Evolutionary conservation across 495 filamentous ascomycete species (phyloP).

Genomic region (Usnea hakonensis): DNA sequence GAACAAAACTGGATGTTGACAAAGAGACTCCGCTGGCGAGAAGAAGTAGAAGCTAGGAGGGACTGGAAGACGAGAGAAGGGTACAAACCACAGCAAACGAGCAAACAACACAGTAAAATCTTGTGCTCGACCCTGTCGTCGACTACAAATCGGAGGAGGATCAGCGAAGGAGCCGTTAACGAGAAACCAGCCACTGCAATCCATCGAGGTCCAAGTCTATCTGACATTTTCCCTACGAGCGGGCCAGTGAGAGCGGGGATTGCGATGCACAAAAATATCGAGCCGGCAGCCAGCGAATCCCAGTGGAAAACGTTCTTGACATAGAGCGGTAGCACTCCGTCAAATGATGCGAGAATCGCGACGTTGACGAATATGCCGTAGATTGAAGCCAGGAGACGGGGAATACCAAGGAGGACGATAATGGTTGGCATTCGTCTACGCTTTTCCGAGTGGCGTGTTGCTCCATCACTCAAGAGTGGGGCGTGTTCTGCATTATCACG

Average conservation of each 20-base stretch:
- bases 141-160: slow-evolving; percentile 44
- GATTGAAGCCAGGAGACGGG: slow-evolving; percentile 37
- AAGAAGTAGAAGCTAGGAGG: neutral
- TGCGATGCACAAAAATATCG: slow-evolving; percentile 52
- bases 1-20: neutral
- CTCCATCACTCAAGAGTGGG: slow-evolving; percentile 1
- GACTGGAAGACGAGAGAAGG: neutral
- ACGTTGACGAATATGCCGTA: slow-evolving; percentile 44
- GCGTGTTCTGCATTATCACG: slow-evolving; percentile 2
- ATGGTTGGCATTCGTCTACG: slow-evolving; percentile 33
- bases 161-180: slow-evolving; percentile 40
- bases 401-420: slow-evolving; percentile 35
- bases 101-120: slow-evolving; percentile 30
- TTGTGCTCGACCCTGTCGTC: slow-evolving; percentile 30
- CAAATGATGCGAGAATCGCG: slow-evolving; percentile 40
- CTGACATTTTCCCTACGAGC: slow-evolving; percentile 36
- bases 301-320: slow-evolving; percentile 46
- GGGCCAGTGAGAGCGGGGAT: slow-evolving; percentile 33
- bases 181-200: slow-evolving; percentile 42
- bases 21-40: neutral
- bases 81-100: slow-evolving; percentile 26
- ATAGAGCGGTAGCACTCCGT: slow-evolving; percentile 41
- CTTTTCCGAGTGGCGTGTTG: neutral
- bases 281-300: slow-evolving; percentile 49
- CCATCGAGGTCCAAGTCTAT: slow-evolving; percentile 44